phyloP scores from a whole-genome alignment of 352 stramenopile species.

The Halophytophthora batemanensis region DNA sequence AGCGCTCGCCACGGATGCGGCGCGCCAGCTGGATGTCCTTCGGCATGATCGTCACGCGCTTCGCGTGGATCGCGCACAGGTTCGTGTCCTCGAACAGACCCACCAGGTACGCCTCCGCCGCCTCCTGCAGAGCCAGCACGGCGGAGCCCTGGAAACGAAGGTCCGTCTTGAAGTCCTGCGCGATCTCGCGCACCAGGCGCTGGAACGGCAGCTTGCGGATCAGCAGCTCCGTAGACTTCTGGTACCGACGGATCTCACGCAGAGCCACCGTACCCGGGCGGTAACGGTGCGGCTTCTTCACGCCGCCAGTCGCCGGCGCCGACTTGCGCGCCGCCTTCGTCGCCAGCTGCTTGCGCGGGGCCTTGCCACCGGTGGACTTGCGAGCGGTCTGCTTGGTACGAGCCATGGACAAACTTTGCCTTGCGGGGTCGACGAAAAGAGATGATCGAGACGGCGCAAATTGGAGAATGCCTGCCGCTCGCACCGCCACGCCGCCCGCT shows the following conservation, averaged over 20 bases:
- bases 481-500: no score
- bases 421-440: conserved; percentile 19
- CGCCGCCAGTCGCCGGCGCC: conserved; percentile 86
- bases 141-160: conserved; percentile 88
- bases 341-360: conserved; percentile 92
- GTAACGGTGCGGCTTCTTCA: conserved; percentile 93
- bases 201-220: conserved; percentile 97
- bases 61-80: conserved; percentile 92
- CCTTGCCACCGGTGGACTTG: conserved; percentile 94
- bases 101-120: conserved; percentile 83
- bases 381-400: conserved; percentile 96
- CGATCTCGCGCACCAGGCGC: conserved; percentile 92
- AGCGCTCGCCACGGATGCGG: conserved; percentile 89
- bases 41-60: conserved; percentile 93
- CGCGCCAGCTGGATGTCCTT: conserved; percentile 94
- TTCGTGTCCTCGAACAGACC: conserved; percentile 91
- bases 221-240: conserved; percentile 95
- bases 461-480: conserved; percentile 42
- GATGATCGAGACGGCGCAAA: conserved; percentile 48
- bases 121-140: conserved; percentile 86
- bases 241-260: conserved; percentile 96
- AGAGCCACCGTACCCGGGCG: conserved; percentile 89
- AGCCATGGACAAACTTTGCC: conserved; percentile 69
- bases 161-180: conserved; percentile 87
- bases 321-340: conserved; percentile 93